Evolutionary conservation across 2,329 filamentous ascomycete genomes (phyloP).

Genomic region (Simplicillium sp.): DNA sequence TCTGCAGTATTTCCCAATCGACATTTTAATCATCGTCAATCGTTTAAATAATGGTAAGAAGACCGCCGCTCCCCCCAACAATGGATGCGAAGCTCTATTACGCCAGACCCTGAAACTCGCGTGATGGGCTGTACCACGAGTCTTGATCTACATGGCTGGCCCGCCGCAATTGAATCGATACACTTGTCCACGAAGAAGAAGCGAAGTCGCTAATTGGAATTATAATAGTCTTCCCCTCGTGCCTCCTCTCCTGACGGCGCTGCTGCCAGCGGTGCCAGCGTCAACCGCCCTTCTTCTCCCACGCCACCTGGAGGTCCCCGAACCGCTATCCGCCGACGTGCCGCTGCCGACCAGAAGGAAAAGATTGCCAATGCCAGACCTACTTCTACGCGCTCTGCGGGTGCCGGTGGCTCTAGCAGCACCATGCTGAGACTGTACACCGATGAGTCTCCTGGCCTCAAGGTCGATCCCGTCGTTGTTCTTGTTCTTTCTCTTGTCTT

Average conservation of each 20-base stretch:
- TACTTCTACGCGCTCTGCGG: constrained; percentile 83
- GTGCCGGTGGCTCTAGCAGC: constrained; percentile 90
- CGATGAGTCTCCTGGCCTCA: constrained; percentile 92
- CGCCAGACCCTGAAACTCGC: no score
- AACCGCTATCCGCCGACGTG: constrained; percentile 89
- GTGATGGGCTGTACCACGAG: no score
- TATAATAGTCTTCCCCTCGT: constrained; percentile 45
- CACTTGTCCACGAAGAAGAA: no score
- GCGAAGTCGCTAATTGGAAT: constrained; percentile 3
- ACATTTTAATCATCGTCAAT: constrained; percentile 14
- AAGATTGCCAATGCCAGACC: constrained; percentile 90
- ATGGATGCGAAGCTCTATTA: no score
- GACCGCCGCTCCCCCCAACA: no score
- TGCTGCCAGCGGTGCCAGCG: constrained; percentile 56
- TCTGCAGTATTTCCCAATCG: constrained; percentile 22
- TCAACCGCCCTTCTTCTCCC: constrained; percentile 74
- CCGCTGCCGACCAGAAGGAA: constrained; percentile 94
- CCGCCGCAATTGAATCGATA: no score
- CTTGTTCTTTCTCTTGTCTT: constrained; percentile 94
- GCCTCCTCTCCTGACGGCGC: constrained; percentile 50
- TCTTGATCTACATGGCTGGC: no score
- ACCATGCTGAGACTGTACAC: constrained; percentile 99
- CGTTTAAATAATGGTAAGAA: no score
- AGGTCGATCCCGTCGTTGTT: constrained; percentile 96
- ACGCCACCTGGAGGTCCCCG: constrained; percentile 88